A percentile compares a stretch with the other conserved stretches of the same genome.
phyloP scores from a whole-genome alignment of 257 asterid species.

The Solanum acaule region DNA sequence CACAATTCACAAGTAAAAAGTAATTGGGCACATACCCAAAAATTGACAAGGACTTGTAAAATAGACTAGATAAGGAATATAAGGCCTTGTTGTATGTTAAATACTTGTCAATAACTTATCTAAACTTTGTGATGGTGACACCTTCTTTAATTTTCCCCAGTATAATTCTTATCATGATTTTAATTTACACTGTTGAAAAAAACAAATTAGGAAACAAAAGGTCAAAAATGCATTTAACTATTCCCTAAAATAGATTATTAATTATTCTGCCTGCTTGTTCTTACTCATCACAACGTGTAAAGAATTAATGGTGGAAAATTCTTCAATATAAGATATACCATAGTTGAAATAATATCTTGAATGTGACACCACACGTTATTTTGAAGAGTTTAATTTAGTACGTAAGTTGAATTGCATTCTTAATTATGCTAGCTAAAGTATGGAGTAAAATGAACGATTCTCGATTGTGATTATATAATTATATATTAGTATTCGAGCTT shows the following conservation, averaged over 20 bases:
- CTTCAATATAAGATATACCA: background rate
- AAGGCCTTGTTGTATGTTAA: background rate
- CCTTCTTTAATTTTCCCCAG: background rate
- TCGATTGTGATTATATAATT: background rate
- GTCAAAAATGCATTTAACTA: background rate
- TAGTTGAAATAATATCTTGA: background rate
- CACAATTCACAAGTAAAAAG: background rate
- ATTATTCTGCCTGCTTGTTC: background rate
- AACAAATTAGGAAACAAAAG: background rate
- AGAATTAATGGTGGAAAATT: background rate
- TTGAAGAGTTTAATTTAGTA: background rate
- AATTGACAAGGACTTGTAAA: background rate
- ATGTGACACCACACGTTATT: background rate
- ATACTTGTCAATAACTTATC: background rate
- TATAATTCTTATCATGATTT: background rate
- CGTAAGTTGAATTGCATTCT: background rate
- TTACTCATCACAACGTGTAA: background rate
- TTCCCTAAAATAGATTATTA: background rate
- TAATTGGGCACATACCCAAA: background rate
- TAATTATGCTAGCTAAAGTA: background rate
- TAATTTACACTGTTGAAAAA: background rate
- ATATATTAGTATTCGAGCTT: background rate
- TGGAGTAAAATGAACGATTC: background rate
- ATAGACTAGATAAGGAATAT: background rate
- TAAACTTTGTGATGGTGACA: background rate